Conservation (phyloP, 1,284 basidiomycete genomes). For the Phlebopus sp. region DNA sequence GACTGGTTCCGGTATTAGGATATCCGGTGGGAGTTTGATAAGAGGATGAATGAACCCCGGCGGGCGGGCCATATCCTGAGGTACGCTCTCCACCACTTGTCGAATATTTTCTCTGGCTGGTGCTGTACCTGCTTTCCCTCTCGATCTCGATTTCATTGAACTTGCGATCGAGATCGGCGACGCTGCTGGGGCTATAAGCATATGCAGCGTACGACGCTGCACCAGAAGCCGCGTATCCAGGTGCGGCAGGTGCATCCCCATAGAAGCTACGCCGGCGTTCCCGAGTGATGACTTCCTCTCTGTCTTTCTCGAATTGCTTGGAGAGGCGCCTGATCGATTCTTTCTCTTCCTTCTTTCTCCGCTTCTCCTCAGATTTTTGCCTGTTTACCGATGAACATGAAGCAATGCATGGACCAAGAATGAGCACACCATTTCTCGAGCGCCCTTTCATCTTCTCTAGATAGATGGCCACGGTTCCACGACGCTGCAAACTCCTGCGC, state of each 20-base stretch:
- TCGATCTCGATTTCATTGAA: constrained; percentile 33
- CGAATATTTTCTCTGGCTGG: constrained; percentile 30
- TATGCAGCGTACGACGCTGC: constrained; percentile 23
- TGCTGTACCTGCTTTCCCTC: constrained; percentile 19
- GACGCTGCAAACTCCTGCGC: constrained; percentile 56
- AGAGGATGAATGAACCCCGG: constrained; percentile 2
- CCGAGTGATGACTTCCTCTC: constrained; percentile 51
- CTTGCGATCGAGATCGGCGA: constrained; percentile 29
- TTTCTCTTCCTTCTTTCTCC: constrained; percentile 55
- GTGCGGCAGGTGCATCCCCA: constrained; percentile 22
- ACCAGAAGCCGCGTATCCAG: constrained; percentile 19
- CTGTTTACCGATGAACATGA: constrained; percentile 31
- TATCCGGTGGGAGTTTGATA: constrained; percentile 24
- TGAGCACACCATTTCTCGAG: constrained; percentile 49
- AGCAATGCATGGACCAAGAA: constrained; percentile 2
- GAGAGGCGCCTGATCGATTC: constrained; percentile 48
- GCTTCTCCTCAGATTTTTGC: constrained; percentile 57
- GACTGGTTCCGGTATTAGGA: constrained; percentile 10
- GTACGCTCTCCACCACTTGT: constrained; percentile 27
- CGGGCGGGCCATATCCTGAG: constrained; percentile 18
- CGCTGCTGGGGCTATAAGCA: constrained; percentile 23
- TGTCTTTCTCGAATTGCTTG: constrained; percentile 43
- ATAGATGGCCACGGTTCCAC: constrained; percentile 46
- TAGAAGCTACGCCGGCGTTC: constrained; percentile 36
- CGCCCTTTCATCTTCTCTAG: constrained; percentile 40